Base-by-base conservation (phyloP, 2,329 filamentous ascomycete genomes). In the Anthostomella pinea region DNA sequence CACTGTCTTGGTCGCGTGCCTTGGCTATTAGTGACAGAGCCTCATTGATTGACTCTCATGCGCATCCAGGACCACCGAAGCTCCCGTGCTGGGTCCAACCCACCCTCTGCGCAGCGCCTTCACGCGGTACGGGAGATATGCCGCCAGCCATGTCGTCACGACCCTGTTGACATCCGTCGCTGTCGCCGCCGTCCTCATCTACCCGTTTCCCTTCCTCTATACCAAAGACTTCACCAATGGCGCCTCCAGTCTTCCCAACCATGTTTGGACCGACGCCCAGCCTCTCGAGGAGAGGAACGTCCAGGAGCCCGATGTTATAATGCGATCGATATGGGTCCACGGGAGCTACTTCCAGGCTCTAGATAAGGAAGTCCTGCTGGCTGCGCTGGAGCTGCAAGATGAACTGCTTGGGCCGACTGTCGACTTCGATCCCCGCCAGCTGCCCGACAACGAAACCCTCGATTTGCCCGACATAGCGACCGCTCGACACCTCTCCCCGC, bases 271-370 rank as follows among this genome's bases (percentile, higher is more conserved):
- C 17, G 82, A 82, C 23, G 83, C 83, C 5, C 77, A 79, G 41
- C 77, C 81, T 18, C 67, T 85, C 35, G 64, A 74, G 22, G 74
- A 75, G 30, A 67, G 68, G 35, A 62, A 64, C 4, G 56, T 64
- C 17, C 66, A 69, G 28, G 64, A 69, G 35, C 74, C 82, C 4
- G 85, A 91, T 58, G 79, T 91, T n/a, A 79, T 85, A 38, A 85
- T 91, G 78, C 83, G 85, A 48, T 86, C 86, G 39, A 75, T 87
- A 38, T 91, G 86, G 86, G 74, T 91, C 11, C 85, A 90, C 54
- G 85, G 84, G 45, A 83, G 77, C 58, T 89, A 89, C 56, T 90
- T 90, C 81, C 73, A 81, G 52, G 86, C 85, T 8, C 69, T 91
- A 22, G 70, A 85, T 32, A 70, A 71, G 33, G 68, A 80, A 6